phyloP scores from a whole-genome alignment of 257 asterid species.

The Solanum ossicruentum region DNA sequence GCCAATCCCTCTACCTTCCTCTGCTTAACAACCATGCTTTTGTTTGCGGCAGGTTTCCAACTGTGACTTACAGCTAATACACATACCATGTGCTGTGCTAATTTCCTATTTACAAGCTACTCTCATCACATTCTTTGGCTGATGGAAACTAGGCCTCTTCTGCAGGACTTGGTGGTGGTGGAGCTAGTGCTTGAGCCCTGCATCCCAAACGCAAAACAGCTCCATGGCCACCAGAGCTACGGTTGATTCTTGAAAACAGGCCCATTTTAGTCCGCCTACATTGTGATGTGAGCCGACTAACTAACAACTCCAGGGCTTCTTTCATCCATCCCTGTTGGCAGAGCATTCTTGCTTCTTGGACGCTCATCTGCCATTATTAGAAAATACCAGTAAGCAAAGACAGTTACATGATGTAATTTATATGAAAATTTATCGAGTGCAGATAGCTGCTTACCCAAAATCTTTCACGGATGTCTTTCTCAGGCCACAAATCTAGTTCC shows the following conservation, averaged over 20 bases:
- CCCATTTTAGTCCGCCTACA: not conserved
- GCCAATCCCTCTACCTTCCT: not conserved
- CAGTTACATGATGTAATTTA: not conserved
- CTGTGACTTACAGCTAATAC: not conserved
- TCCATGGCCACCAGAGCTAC: not conserved
- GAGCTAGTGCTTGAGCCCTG: not conserved
- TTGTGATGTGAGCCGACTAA: conserved; percentile 6
- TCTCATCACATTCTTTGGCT: not conserved
- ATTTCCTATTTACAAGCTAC: not conserved
- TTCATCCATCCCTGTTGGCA: conserved; percentile 36
- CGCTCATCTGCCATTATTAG: conserved; percentile 21
- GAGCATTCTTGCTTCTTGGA: conserved; percentile 26
- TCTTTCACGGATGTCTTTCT: conserved; percentile 74
- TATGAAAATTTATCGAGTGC: not conserved
- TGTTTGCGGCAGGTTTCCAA: not conserved
- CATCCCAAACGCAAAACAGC: not conserved
- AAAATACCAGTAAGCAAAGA: not conserved
- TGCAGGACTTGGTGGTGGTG: not conserved
- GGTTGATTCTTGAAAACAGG: not conserved
- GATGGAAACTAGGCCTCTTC: conserved; percentile 2
- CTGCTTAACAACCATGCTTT: not conserved
- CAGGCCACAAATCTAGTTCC: conserved; percentile 83
- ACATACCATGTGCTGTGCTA: not conserved
- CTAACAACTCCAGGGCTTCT: conserved; percentile 28
- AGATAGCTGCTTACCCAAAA: conserved; percentile 35